phyloP scores from a whole-genome alignment of 2,329 filamentous ascomycete species.

The Coniochaeta hoffmannii region DNA sequence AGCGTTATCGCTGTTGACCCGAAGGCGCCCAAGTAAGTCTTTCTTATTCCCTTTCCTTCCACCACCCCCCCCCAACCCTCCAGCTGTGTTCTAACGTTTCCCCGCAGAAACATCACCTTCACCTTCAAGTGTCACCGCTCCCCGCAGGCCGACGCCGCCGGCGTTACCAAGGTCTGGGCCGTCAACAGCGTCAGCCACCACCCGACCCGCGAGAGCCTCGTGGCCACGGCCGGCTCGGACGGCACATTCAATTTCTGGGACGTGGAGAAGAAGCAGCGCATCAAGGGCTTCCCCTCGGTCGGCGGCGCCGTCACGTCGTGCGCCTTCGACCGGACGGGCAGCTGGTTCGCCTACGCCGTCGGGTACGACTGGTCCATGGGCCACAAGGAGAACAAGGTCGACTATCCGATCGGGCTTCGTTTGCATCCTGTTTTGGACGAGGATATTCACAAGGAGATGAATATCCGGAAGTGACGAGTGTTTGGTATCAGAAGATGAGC shows the following conservation, averaged over 20 bases:
- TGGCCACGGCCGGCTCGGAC: conserved; percentile 27
- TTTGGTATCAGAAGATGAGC: neutral
- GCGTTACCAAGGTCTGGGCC: conserved; percentile 19
- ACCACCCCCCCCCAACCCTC: neutral
- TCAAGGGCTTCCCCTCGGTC: conserved; percentile 46
- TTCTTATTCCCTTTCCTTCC: neutral
- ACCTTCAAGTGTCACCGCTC: conserved; percentile 26
- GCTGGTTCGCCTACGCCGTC: conserved; percentile 50
- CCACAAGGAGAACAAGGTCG: conserved; percentile 27
- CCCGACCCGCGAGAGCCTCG: conserved; percentile 14
- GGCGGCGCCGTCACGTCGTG: conserved; percentile 54
- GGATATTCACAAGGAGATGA: conserved; percentile 8
- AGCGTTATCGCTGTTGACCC: neutral
- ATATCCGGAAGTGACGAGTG: neutral
- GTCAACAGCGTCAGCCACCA: conserved; percentile 25
- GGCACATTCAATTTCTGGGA: conserved; percentile 47
- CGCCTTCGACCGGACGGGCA: conserved; percentile 54
- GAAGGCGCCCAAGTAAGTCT: neutral
- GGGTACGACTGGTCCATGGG: conserved; percentile 71
- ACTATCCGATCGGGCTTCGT: conserved; percentile 18
- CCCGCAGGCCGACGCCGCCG: neutral
- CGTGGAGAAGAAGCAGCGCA: conserved; percentile 36
- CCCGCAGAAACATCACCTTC: conserved; percentile 14
- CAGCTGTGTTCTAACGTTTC: neutral
- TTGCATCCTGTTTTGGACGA: conserved; percentile 18